A percentile compares a stretch with the other conserved stretches of the same genome.
Conservation (phyloP, 2,329 filamentous ascomycete species). For the Pyrenophora graminea region DNA sequence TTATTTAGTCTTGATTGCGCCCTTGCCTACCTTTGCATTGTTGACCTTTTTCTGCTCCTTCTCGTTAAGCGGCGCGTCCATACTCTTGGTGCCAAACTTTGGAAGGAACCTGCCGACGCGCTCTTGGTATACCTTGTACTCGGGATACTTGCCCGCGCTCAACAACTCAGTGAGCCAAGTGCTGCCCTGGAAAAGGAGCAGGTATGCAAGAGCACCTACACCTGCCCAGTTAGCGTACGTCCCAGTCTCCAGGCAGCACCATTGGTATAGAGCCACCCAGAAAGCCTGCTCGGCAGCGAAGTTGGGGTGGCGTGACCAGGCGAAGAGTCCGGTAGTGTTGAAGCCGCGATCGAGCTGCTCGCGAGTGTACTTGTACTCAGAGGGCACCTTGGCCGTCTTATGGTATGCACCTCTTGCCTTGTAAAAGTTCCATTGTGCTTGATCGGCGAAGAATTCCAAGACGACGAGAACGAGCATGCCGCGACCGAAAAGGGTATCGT, state of each 20-base stretch:
- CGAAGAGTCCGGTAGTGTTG: constrained; percentile 80
- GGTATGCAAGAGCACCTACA: constrained; percentile 68
- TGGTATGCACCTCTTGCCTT: constrained; percentile 77
- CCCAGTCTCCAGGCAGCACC: constrained; percentile 76
- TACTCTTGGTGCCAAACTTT: constrained; percentile 43
- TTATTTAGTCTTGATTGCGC: constrained; percentile 15
- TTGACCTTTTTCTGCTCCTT: constrained; percentile 29
- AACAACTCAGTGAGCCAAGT: constrained; percentile 86
- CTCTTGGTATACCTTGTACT: constrained; percentile 83
- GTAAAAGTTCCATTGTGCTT: constrained; percentile 93
- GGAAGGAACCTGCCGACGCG: constrained; percentile 85
- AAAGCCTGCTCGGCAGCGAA: constrained; percentile 90
- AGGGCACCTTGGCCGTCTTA: constrained; percentile 70
- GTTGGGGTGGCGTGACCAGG: constrained; percentile 89
- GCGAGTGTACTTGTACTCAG: constrained; percentile 63
- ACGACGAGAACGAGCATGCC: constrained; percentile 61
- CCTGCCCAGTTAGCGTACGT: constrained; percentile 78
- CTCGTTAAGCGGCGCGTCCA: constrained; percentile 31
- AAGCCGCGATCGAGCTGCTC: constrained; percentile 90
- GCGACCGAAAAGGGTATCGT: constrained; percentile 63
- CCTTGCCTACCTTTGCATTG: constrained; percentile 26
- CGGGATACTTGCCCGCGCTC: constrained; percentile 79
- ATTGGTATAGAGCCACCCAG: constrained; percentile 87
- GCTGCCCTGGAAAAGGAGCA: constrained; percentile 85
- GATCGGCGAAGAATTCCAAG: constrained; percentile 81